phyloP scores from a whole-genome alignment of 495 filamentous ascomycete species.

The Aeminium ludgeri region DNA sequence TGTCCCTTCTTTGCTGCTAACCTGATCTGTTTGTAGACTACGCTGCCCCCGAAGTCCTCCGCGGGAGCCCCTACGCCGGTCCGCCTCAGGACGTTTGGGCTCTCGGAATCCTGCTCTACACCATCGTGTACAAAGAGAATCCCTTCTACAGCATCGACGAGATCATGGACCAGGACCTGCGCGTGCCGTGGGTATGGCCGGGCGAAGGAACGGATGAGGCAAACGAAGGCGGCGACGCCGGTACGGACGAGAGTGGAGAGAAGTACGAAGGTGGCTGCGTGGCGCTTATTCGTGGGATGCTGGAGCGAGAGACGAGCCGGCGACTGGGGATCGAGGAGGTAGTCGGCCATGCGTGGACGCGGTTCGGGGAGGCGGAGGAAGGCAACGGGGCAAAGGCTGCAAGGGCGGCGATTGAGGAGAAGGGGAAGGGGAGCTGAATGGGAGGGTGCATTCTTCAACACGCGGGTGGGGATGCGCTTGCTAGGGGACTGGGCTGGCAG shows the following conservation, averaged over 20 bases:
- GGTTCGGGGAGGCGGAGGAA: slow-evolving; percentile 9
- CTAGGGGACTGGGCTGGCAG: too few relatives aligned
- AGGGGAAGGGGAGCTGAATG: too few relatives aligned
- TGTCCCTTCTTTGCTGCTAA: slow-evolving; percentile 1
- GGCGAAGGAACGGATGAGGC: slow-evolving; percentile 32
- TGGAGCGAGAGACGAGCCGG: slow-evolving; percentile 71
- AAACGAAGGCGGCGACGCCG: too few relatives aligned
- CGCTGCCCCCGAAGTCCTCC: slow-evolving; percentile 91
- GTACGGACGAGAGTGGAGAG: too few relatives aligned
- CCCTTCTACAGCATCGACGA: slow-evolving; percentile 99
- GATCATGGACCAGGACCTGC: slow-evolving; percentile 90
- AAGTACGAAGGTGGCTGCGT: slow-evolving; percentile 36
- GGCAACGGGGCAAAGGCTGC: background rate
- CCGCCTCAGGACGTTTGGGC: slow-evolving; percentile 99
- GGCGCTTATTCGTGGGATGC: slow-evolving; percentile 75
- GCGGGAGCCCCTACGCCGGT: slow-evolving; percentile 79
- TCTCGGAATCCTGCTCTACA: slow-evolving; percentile 93
- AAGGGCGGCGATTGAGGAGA: background rate
- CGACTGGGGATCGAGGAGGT: slow-evolving; percentile 71
- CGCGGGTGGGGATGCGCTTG: too few relatives aligned
- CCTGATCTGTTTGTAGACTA: slow-evolving; percentile 49
- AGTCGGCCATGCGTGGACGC: slow-evolving; percentile 66
- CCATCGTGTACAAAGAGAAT: slow-evolving; percentile 98
- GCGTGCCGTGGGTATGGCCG: slow-evolving; percentile 81
- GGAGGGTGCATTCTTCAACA: too few relatives aligned